These are phyloP conservation scores for Ophiosphaerella herpotricha DNA, from an alignment of 2,329 filamentous ascomycete genomes.

Conservation along the genomic window DNA sequence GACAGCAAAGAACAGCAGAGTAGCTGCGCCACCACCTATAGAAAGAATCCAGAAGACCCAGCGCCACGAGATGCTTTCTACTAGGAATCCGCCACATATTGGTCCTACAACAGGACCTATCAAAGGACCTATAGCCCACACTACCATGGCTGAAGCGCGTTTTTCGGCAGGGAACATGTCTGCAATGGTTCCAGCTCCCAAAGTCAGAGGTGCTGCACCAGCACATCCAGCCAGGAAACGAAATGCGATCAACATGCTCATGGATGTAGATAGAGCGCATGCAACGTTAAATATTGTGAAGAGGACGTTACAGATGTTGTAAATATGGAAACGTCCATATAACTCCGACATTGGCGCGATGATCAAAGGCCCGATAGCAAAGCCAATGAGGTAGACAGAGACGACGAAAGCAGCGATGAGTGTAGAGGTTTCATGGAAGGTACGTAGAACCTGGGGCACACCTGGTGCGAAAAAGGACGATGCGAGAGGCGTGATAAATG, in stretches of 20 bases:
- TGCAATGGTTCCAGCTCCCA: slow-evolving; percentile 43
- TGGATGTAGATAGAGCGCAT: slow-evolving; percentile 41
- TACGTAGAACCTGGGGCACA: slow-evolving; percentile 55
- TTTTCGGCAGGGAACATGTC: slow-evolving; percentile 43
- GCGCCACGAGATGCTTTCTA: slow-evolving; percentile 39
- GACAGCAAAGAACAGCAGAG: slow-evolving; percentile 46
- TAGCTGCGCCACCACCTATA: slow-evolving; percentile 42
- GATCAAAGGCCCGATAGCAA: slow-evolving; percentile 45
- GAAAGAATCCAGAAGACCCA: slow-evolving; percentile 45
- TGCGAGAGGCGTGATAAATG: slow-evolving; percentile 46
- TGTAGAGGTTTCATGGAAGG: slow-evolving; percentile 38
- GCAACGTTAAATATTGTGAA: slow-evolving; percentile 58
- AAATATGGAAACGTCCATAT: slow-evolving; percentile 40
- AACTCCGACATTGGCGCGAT: slow-evolving; percentile 46
- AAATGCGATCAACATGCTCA: slow-evolving; percentile 46
- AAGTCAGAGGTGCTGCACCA: slow-evolving; percentile 39
- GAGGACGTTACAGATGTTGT: slow-evolving; percentile 50
- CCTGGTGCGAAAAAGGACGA: slow-evolving; percentile 61
- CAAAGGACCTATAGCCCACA: slow-evolving; percentile 45
- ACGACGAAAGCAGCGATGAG: slow-evolving; percentile 44
- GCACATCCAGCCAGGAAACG: slow-evolving; percentile 44
- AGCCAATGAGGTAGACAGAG: slow-evolving; percentile 46
- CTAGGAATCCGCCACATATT: slow-evolving; percentile 40
- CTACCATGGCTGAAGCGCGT: slow-evolving; percentile 43
- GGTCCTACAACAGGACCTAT: slow-evolving; percentile 45